Evolutionary conservation across 106 monocot genomes (phyloP).

Genomic region (Dendrobium catenatum): DNA sequence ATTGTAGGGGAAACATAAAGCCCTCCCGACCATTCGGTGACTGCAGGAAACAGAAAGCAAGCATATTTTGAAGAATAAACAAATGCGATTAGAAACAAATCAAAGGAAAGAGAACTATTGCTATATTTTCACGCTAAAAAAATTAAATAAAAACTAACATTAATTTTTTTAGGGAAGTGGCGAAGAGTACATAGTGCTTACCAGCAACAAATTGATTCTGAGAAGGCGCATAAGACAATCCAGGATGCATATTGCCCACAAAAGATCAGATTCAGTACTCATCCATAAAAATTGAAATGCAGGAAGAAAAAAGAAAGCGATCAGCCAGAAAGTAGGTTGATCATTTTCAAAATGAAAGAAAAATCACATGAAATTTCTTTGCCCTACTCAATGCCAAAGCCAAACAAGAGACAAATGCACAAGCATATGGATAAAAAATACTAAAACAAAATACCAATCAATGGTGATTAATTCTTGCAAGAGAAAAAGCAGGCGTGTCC

Average conservation of each 20-base stretch:
- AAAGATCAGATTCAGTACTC: conserved; percentile 21
- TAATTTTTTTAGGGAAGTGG: too few species aligned
- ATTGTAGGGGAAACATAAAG: conserved; percentile 94
- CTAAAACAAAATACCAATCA: not conserved
- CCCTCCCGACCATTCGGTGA: conserved; percentile 98
- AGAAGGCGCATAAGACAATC: conserved; percentile 10
- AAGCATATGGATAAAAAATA: not conserved
- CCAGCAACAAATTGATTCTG: conserved; percentile 99
- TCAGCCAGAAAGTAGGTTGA: too few species aligned
- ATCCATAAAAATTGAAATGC: not conserved
- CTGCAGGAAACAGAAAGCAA: conserved; percentile 27
- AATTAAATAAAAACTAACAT: not conserved
- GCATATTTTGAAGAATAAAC: not conserved
- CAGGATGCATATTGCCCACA: conserved; percentile 6
- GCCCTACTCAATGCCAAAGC: not conserved
- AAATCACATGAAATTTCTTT: not conserved
- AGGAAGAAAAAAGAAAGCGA: not conserved
- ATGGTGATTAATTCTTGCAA: not conserved
- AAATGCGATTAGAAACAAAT: not conserved
- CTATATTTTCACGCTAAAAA: not conserved
- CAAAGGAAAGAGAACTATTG: not conserved
- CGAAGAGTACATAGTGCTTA: conserved; percentile 21
- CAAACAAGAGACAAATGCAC: not conserved
- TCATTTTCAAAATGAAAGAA: too few species aligned
- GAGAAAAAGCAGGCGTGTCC: too few species aligned